A percentile compares a stretch with the other conserved stretches of the same genome.
Conservation (phyloP, 2,329 filamentous ascomycete genomes). For the Colletotrichum lini region DNA sequence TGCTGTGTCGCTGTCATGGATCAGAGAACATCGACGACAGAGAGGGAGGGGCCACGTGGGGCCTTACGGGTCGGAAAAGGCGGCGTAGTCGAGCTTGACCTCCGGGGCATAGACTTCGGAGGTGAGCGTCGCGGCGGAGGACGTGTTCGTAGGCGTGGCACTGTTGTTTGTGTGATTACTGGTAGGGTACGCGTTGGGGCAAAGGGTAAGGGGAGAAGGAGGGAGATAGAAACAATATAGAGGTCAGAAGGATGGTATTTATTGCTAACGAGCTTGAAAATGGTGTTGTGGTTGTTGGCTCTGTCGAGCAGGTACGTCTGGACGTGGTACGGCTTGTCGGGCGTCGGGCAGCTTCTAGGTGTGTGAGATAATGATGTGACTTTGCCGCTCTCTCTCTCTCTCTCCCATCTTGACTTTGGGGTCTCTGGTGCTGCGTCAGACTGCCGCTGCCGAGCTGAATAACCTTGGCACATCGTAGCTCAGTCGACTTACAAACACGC, state of each 20-base stretch:
- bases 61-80: slow-evolving; percentile 48
- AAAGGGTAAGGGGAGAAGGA: not conserved
- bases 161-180: slow-evolving; percentile 30
- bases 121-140: slow-evolving; percentile 43
- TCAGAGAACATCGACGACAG: not conserved
- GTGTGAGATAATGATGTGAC: too few species aligned
- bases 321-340: slow-evolving; percentile 43
- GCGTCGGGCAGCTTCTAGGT: too few species aligned
- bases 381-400: too few species aligned
- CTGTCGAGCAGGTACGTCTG: slow-evolving; percentile 51
- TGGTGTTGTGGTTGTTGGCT: slow-evolving; percentile 51
- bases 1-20: slow-evolving; percentile 14
- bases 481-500: too few species aligned
- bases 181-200: too few species aligned
- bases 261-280: slow-evolving; percentile 44
- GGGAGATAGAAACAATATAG: slow-evolving; percentile 26
- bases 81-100: slow-evolving; percentile 50
- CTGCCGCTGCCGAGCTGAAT: too few species aligned
- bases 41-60: slow-evolving; percentile 17
- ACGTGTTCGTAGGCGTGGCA: slow-evolving; percentile 49
- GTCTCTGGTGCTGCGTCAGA: too few species aligned
- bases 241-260: too few species aligned
- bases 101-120: slow-evolving; percentile 48
- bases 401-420: too few species aligned
- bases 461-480: too few species aligned